Percentiles rank a stretch among this genome's conserved stretches.
These are phyloP conservation scores for Irpex sp. DNA, from an alignment of 1,284 basidiomycete species.

Conservation along the genomic window DNA sequence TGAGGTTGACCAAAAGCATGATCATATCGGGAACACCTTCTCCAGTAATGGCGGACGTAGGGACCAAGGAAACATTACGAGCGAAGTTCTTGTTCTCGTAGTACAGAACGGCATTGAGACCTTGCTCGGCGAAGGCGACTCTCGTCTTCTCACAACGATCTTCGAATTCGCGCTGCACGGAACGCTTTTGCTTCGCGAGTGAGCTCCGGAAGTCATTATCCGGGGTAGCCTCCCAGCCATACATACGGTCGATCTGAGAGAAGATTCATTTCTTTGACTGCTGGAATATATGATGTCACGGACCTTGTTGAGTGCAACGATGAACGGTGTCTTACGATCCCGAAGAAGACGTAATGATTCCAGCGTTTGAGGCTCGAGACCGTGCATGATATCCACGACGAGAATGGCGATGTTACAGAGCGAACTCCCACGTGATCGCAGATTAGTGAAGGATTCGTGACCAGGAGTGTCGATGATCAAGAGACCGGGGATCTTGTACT, in stretches of 20 bases:
- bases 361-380: constrained; percentile 95
- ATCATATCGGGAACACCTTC: constrained; percentile 99
- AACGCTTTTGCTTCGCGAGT: constrained; percentile 78
- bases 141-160: constrained; percentile 86
- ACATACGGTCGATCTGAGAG: constrained; percentile 92
- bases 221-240: constrained; percentile 90
- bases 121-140: constrained; percentile 95
- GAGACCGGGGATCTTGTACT: constrained; percentile 97
- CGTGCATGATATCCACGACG: constrained; percentile 99
- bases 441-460: constrained; percentile 99
- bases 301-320: constrained; percentile 97
- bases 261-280: background rate
- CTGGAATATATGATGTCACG: background rate
- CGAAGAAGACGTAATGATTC: constrained; percentile 93
- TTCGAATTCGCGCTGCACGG: constrained; percentile 92
- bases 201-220: constrained; percentile 93
- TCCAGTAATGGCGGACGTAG: constrained; percentile 96
- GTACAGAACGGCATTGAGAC: constrained; percentile 93
- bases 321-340: constrained; percentile 97
- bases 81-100: constrained; percentile 98
- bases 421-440: constrained; percentile 94
- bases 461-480: constrained; percentile 98
- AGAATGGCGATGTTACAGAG: constrained; percentile 99
- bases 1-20: constrained; percentile 95
- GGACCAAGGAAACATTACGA: constrained; percentile 93